Base-by-base conservation (phyloP, 1,139 yeast genomes). In the Yamadazyma spencermartinsiae region DNA sequence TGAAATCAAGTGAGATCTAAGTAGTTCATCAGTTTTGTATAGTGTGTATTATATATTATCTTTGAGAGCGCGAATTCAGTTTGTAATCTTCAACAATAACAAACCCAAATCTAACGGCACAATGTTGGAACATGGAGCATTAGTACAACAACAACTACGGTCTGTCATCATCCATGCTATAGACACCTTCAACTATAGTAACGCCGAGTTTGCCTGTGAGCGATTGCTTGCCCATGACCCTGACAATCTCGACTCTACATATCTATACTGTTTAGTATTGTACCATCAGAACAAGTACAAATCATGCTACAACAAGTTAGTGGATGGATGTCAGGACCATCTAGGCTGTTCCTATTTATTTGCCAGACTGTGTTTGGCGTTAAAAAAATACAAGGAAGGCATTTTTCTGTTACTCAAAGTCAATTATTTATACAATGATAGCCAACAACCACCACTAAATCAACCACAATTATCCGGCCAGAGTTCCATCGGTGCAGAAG, bases 201-300 rank as follows among this genome's bases (percentile, higher is more conserved):
- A 86, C 37, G 95, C 96, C 3, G 88, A 82, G 56, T 86, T 88
- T 63, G 86, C 92, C 10, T 76, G 86, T 25, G 96, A 88, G 53
- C 69, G 94, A 46, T 65, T 87, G 23, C 55, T 84, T 19, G 88
- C 92, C 1, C 65, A 67, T 36, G 74, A 74, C 41, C 64, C 72
- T 4, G 54, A 56, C 18, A 69, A 79, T 50, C 56, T 72, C 3
- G 85, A 82, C 39, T 72, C 86, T 10, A 54, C 75, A 8, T 82
- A 85, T 55, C 63, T 88, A 31, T 79, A 82, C 56, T 86, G 85
- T 21, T 62, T 82, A 28, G 80, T 83, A 2, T 66, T 82, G 35
- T 77, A 62, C 51, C 77, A 78, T 34, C 76, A 72, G 45, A 67
- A 71, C 10, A 74, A 81, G 49, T 77, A 61, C 58, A 82, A 82